Evolutionary conservation across 176 grass and related monocot genomes (phyloP), one percentile per base, ranked within the genome.

Genomic region (Carex cristatella): DNA sequence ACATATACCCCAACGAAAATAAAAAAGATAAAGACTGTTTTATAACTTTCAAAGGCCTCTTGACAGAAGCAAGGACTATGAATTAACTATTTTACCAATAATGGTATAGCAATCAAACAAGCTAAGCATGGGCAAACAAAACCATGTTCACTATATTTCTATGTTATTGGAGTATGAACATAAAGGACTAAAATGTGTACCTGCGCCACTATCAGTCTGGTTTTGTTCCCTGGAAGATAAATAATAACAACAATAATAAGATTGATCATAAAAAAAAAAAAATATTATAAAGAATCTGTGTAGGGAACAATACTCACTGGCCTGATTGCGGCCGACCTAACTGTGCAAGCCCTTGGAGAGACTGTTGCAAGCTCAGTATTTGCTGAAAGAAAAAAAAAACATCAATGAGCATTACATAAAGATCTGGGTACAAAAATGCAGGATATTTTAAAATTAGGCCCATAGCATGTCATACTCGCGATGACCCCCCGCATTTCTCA

Each of bases 321-420:
- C 49, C 92, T 71, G 97, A 59, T 85, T 89, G 93, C 27, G 83
- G 77, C 57, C 82, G 93, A 69, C 93, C 88, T 85, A 94, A 85
- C 68, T 92, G 93, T 18, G 91, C 86, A 58, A 87, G 46, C 65
- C 81, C 81, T 83, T 83, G 90, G 31, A 94, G 62, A 80, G 87
- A 87, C 78, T 92, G 97, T 84, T 95, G 93, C 79, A 96, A 94
- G 42, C 91, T 88, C 80, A 99, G 82, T 70, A 99, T 77, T 96
- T 96, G 93, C 97, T 99, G 84, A 60, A 69, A 8, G 69, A 16
- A 85, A 63, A 68, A 19, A 58, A 68, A 19, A 37, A 72, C 2
- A n/a, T 40, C 38, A 69, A 55, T 64, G 57, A 67, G 51, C 1
- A 46, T 37, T 66, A 1, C 15, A 87, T 28, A 80, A 53, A 82